These are phyloP conservation scores for Periconia sp. DNA, from an alignment of 2,329 filamentous ascomycete genomes.

Conservation along the genomic window DNA sequence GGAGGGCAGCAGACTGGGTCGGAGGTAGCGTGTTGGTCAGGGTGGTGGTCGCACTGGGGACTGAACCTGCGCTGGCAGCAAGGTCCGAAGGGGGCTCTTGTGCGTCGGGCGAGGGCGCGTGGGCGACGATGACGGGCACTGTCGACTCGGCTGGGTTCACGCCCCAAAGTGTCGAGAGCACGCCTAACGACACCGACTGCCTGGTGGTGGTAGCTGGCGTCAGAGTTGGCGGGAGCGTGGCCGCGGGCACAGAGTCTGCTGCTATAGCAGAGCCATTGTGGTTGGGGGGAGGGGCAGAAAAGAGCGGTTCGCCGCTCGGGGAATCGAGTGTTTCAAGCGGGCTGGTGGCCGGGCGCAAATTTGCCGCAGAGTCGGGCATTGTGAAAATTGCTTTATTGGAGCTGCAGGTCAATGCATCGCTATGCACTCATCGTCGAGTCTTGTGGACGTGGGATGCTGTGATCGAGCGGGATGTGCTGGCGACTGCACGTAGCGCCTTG, in stretches of 20 bases:
- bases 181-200: constrained; percentile 40
- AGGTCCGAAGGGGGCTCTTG: constrained; percentile 37
- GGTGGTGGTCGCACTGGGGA: constrained; percentile 44
- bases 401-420: constrained; percentile 46
- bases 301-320: constrained; percentile 3
- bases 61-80: constrained; percentile 37
- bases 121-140: constrained; percentile 34
- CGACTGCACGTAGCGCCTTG: constrained; percentile 26
- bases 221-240: constrained; percentile 35
- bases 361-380: constrained; percentile 36
- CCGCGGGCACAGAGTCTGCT: constrained; percentile 17
- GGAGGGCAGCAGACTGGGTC: constrained; percentile 45
- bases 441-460: constrained; percentile 43
- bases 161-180: constrained; percentile 40
- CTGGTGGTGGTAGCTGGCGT: constrained; percentile 44
- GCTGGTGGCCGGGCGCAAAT: constrained; percentile 32
- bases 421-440: constrained; percentile 37
- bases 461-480: constrained; percentile 41
- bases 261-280: constrained; percentile 11
- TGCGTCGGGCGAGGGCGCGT: constrained; percentile 35
- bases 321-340: constrained; percentile 26
- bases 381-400: constrained; percentile 39
- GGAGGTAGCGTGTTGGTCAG: constrained; percentile 44
- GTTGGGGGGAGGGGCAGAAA: constrained; percentile 4
- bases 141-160: constrained; percentile 20